Percentiles rank a stretch among this genome's conserved stretches.
Evolutionary conservation across 140 eudicot genomes (phyloP).

Genomic region (Oenanthe javanica): DNA sequence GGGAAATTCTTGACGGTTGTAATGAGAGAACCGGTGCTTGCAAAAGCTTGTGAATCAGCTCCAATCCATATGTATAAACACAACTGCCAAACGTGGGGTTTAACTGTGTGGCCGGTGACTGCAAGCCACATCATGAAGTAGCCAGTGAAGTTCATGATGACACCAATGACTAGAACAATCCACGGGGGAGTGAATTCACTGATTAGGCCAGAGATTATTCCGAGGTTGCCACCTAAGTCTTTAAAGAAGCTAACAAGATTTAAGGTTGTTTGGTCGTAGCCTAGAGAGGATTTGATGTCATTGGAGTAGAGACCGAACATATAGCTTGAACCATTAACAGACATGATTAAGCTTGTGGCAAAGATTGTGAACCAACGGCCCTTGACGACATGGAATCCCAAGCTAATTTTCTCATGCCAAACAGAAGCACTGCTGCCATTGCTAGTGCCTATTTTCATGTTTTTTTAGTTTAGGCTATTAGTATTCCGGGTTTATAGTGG

Average conservation of each 20-base stretch:
- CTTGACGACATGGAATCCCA: not conserved
- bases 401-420: not conserved
- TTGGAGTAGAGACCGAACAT: constrained; percentile 10
- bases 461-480: not conserved
- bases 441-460: not conserved
- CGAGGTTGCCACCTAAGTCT: constrained; percentile 5
- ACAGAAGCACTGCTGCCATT: not conserved
- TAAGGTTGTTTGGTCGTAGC: constrained; percentile 7
- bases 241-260: constrained; percentile 11
- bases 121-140: constrained; percentile 8
- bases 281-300: constrained; percentile 7
- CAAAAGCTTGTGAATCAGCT: constrained; percentile 11
- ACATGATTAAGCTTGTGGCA: constrained; percentile 6
- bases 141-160: constrained; percentile 4
- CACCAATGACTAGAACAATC: constrained; percentile 3
- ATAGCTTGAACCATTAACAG: constrained; percentile 3
- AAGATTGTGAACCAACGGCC: constrained; percentile 14
- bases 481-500: not conserved
- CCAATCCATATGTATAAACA: constrained; percentile 12
- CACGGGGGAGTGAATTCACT: constrained; percentile 4
- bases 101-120: constrained; percentile 3
- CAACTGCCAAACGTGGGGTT: constrained; percentile 7
- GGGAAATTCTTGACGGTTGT: constrained; percentile 7
- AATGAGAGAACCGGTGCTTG: constrained; percentile 7
- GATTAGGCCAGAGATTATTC: constrained; percentile 3